Conservation (phyloP, 345 rosid species). For the Cochlearia excelsa region DNA sequence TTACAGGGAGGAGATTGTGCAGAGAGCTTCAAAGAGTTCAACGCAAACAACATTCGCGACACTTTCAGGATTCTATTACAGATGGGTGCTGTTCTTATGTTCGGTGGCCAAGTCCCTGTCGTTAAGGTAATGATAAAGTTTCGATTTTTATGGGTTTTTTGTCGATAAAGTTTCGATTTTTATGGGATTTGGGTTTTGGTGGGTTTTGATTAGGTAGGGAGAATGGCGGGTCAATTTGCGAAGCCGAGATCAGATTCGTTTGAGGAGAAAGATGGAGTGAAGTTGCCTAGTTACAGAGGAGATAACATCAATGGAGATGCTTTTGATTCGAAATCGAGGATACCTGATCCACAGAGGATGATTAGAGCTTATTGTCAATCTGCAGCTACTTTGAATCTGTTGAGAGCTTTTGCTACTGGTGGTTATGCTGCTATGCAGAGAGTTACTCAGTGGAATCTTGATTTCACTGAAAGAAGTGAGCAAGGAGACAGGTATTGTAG, state of each 20-base stretch:
- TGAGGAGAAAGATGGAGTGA: neutral
- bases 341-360: neutral
- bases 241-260: neutral
- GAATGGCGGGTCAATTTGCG: neutral
- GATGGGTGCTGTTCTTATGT: neutral
- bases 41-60: conserved; percentile 67
- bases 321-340: neutral
- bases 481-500: neutral
- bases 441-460: neutral
- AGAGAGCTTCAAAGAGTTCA: conserved; percentile 72
- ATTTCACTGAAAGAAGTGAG: neutral
- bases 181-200: neutral
- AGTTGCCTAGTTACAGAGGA: neutral
- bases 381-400: neutral
- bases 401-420: neutral
- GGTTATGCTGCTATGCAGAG: neutral
- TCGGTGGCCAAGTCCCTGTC: neutral
- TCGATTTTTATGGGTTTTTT: too few species aligned
- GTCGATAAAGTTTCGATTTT: too few species aligned
- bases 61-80: neutral
- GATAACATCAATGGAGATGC: neutral
- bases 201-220: neutral
- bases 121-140: neutral
- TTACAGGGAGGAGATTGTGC: conserved; percentile 78
- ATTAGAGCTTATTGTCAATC: neutral